phyloP scores from a whole-genome alignment of 768 basidiomycete species.

The Trametes coccinea region DNA sequence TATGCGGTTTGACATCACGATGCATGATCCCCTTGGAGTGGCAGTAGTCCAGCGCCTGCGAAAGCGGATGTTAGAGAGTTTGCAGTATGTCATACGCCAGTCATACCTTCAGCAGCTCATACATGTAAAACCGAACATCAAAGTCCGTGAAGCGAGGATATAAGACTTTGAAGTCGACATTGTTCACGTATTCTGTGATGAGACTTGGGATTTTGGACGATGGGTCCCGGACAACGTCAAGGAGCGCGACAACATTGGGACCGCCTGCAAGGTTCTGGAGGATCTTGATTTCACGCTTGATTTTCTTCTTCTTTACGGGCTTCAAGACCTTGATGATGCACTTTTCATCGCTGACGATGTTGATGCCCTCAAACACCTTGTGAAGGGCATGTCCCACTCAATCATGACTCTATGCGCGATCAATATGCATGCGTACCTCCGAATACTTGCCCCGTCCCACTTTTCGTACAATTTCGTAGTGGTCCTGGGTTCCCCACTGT shows the following conservation, averaged over 20 bases:
- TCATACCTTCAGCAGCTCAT: conserved; percentile 87
- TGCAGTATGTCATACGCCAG: not conserved
- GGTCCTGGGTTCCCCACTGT: conserved; percentile 97
- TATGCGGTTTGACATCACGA: conserved; percentile 97
- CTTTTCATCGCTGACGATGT: conserved; percentile 88
- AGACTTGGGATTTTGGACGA: conserved; percentile 96
- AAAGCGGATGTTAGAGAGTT: not conserved
- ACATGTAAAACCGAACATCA: conserved; percentile 96
- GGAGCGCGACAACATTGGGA: conserved; percentile 88
- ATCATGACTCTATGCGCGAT: not conserved
- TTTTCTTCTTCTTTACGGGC: conserved; percentile 99
- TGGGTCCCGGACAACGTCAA: conserved; percentile 95
- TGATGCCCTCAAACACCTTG: conserved; percentile 91
- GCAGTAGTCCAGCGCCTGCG: conserved; percentile 91
- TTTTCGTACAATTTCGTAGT: conserved; percentile 97
- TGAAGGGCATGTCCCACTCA: not conserved
- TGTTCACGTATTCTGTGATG: conserved; percentile 97
- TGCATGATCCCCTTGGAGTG: conserved; percentile 99
- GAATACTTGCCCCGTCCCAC: conserved; percentile 96
- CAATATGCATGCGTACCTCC: conserved; percentile 54
- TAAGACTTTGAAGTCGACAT: conserved; percentile 94
- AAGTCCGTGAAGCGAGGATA: conserved; percentile 95
- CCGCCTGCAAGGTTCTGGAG: conserved; percentile 95
- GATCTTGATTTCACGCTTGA: conserved; percentile 98
- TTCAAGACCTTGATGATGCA: conserved; percentile 99